Evolutionary conservation across 768 basidiomycete species (phyloP), one percentile per base, ranked within the genome.

Genomic region (Mycena polygramma): DNA sequence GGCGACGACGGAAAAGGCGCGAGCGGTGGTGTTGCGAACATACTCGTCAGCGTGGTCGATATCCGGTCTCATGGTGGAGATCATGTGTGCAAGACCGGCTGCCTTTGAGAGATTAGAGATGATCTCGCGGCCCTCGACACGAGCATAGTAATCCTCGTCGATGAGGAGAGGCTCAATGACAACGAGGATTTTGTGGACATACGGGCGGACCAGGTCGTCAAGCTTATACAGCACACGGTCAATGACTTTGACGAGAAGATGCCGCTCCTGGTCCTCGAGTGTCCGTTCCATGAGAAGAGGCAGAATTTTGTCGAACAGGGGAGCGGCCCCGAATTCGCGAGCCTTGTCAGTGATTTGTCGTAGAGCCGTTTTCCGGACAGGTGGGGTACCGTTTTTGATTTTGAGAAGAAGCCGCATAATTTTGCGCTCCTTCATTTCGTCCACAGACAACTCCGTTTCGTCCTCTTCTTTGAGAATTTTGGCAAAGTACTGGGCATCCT

Each of bases 21-120:
- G 94, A 43, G 98, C 97, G 19, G 98, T 99, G 52, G 98, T 99
- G 81, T 99, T 99, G 69, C 97, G 94, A 5, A 99, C 97, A 74
- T 99, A 99, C 81, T 99, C 98, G 78, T 99, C 97, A 52, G 98
- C 96, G 75, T 99, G 97, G 81, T 99, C 97, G 71, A 99, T 99
- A 86, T 99, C 97, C 4, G 98, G 97, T 75, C 97, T 93, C 97
- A 99, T 99, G 22, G 97, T 99, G 43, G 98, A 99, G 76, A 99
- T 99, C 98, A 99, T 99, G 83, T 99, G 98, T 3, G 98, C 97
- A 30, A 99, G 92, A 82, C 98, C 98, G 37, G 97, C 97, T 14
- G 98, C 98, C 82, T 99, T 99, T 36, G 98, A 97, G 49, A 99
- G 85, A 81, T 99, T 99, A 75, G 95, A 97, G 75, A 99, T 99